Conservation (phyloP, 345 rosid species). For the Populus simonii region DNA sequence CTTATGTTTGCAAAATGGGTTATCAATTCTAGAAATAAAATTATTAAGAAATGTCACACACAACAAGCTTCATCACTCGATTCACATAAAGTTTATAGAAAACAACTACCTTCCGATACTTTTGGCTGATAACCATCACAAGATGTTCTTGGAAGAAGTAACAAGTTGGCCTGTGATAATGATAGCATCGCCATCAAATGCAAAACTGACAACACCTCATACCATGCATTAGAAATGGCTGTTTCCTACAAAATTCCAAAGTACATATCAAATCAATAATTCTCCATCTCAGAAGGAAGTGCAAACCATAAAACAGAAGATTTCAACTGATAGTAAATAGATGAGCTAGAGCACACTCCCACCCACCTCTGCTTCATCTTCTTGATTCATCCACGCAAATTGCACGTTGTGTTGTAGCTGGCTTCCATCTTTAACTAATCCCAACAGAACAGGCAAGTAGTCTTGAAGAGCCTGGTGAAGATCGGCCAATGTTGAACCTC, state of each 20-base stretch:
- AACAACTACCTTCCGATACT: conserved; percentile 82
- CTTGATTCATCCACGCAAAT: conserved; percentile 92
- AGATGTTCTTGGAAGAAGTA: conserved; percentile 88
- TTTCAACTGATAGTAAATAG: background rate
- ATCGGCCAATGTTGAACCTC: conserved; percentile 90
- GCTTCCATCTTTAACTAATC: conserved; percentile 82
- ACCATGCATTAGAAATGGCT: conserved; percentile 82
- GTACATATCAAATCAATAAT: conserved; percentile 16
- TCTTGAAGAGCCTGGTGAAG: conserved; percentile 97
- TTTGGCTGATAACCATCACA: conserved; percentile 73
- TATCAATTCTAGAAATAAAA: conserved; percentile 1
- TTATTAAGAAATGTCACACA: background rate
- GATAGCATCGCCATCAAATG: conserved; percentile 96
- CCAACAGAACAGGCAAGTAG: conserved; percentile 91
- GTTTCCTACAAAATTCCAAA: conserved; percentile 69
- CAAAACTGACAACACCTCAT: conserved; percentile 90
- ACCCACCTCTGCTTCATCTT: conserved; percentile 87
- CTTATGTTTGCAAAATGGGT: background rate
- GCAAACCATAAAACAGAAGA: conserved; percentile 4
- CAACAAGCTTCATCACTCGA: background rate
- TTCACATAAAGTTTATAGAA: background rate
- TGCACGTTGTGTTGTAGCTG: conserved; percentile 73
- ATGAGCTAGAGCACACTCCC: background rate
- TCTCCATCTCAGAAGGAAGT: conserved; percentile 14
- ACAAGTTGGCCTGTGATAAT: conserved; percentile 81